Conservation (phyloP, 306 rosid genomes). For the Hippophae gyantsensis region DNA sequence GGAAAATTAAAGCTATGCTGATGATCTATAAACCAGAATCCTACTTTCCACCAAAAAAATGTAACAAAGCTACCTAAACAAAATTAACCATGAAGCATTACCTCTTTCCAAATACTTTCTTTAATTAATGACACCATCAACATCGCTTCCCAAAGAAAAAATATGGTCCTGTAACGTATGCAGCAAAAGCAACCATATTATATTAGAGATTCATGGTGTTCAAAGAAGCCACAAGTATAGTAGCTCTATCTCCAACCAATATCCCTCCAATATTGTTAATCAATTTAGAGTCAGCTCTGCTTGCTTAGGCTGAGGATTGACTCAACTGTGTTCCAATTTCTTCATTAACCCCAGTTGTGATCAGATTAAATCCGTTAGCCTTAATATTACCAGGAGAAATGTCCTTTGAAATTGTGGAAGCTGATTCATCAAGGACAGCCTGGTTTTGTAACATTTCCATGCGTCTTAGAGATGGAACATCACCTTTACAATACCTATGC, state of each 20-base stretch:
- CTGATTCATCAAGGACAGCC: slow-evolving; percentile 22
- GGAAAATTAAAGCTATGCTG: slow-evolving; percentile 4
- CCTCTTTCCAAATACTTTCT: not conserved
- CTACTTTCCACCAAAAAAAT: slow-evolving; percentile 20
- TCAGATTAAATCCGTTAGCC: slow-evolving; percentile 47
- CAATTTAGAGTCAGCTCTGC: slow-evolving; percentile 26
- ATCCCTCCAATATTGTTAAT: slow-evolving; percentile 9
- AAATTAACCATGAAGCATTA: slow-evolving; percentile 15
- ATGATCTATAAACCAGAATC: slow-evolving; percentile 37
- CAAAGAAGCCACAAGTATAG: slow-evolving; percentile 22
- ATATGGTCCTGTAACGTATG: too few relatives aligned
- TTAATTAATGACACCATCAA: too few relatives aligned
- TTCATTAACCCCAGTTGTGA: slow-evolving; percentile 24
- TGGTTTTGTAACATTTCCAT: slow-evolving; percentile 39
- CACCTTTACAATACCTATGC: slow-evolving; percentile 84
- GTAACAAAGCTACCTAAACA: slow-evolving; percentile 18
- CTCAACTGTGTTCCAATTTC: slow-evolving; percentile 40
- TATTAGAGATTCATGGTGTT: not conserved
- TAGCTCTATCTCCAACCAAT: slow-evolving; percentile 23
- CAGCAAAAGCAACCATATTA: too few relatives aligned
- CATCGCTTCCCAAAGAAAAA: too few relatives aligned
- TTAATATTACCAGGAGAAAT: slow-evolving; percentile 37
- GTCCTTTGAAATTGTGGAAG: slow-evolving; percentile 25
- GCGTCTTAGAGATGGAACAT: slow-evolving; percentile 67
- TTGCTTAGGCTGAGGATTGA: slow-evolving; percentile 21